Base-by-base conservation (phyloP, 495 filamentous ascomycete genomes). In the Letharia columbiana region DNA sequence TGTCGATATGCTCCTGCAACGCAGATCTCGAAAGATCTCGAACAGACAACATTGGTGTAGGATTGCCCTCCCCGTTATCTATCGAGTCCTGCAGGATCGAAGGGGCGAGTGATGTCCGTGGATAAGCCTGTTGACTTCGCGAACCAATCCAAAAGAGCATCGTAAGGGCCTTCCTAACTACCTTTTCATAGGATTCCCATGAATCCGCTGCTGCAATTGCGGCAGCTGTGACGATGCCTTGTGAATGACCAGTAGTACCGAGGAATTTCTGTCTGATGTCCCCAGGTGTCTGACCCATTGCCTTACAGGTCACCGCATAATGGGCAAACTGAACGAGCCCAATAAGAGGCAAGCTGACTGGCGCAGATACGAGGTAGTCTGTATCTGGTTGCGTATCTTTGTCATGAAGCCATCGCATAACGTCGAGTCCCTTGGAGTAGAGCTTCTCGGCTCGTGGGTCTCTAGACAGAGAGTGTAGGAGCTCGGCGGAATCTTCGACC, bases 61-160 rank as follows among this genome's bases (percentile, higher is more conserved):
- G 95, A 7, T 82, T 83, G 31, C 95, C 95, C 75, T 99, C 95
- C 10, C 94, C 92, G 77, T 92, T 87, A 72, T 96, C 92, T 65
- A 91, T 82, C 0, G 94, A 96, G 73, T 99, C 95, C 73, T 93
- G 92, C n/a, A 97, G 83, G 68, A 91, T 88, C 2, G 84, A 86
- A 1, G 95, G 95, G n/a, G 92, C 88, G 62, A 99, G 81, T 2
- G 95, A 97, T 3, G 95, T 98, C 61, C 87, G 86, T 57, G 95
- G 95, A 72, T 96, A 99, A 1, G 91, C 92, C 74, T 99, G 95
- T 73, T 99, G 95, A 75, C 93, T 96, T 69, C 95, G 90, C n/a
- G 92, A 85, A 68, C 95, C 95, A 69, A 99, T 98, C 95, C 94
- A 99, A 80, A 99, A 99, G n/a, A 99, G 88, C 66, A 95, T 89